A percentile compares a stretch with the other conserved stretches of the same genome.
Conservation (phyloP, 495 filamentous ascomycete species). For the Penicillium malachiteum region DNA sequence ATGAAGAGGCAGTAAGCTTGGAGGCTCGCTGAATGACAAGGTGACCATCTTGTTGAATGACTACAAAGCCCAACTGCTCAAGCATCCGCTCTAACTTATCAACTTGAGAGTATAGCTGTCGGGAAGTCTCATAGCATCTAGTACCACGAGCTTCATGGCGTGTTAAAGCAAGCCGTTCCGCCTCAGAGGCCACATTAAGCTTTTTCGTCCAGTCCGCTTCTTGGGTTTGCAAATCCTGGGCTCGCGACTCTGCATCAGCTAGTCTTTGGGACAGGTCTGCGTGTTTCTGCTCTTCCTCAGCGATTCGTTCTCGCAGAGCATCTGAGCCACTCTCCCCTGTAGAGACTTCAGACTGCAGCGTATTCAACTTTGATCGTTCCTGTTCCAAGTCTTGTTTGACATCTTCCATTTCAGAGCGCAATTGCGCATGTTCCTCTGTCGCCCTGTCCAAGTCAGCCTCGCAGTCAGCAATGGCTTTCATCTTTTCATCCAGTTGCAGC, state of each 20-base stretch:
- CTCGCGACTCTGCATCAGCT: constrained; percentile 62
- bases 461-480: constrained; percentile 46
- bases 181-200: constrained; percentile 50
- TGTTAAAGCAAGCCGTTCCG: constrained; percentile 43
- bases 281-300: constrained; percentile 66
- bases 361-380: constrained; percentile 61
- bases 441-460: constrained; percentile 39
- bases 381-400: constrained; percentile 65
- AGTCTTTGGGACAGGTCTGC: constrained; percentile 62
- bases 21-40: constrained; percentile 75
- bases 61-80: constrained; percentile 77
- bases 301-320: constrained; percentile 66
- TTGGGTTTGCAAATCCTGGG: constrained; percentile 66
- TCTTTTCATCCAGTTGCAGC: constrained; percentile 36
- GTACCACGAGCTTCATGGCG: constrained; percentile 62
- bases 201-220: constrained; percentile 58
- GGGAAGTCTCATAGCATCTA: constrained; percentile 77
- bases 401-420: constrained; percentile 55
- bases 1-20: constrained; percentile 60
- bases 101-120: constrained; percentile 73
- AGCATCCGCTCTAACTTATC: constrained; percentile 74
- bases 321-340: constrained; percentile 80
- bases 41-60: constrained; percentile 68
- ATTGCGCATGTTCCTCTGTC: constrained; percentile 47
- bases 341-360: constrained; percentile 65